Base-by-base conservation (phyloP, 108 stramenopile species). In the Skeletonema potamos region DNA sequence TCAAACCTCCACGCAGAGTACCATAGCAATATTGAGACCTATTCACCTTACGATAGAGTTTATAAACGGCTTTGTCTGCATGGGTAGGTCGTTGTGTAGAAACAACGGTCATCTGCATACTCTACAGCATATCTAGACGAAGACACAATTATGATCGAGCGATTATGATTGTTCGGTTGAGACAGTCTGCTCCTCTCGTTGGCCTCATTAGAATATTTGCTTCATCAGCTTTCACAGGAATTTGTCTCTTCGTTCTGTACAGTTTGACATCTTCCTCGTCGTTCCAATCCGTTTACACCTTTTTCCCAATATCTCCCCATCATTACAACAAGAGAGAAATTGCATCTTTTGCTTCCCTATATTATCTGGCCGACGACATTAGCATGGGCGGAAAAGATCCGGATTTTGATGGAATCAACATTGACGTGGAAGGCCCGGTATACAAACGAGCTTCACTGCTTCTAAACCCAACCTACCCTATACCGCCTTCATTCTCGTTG, bases 401-500 rank as follows among this genome's bases (percentile, higher is more conserved):
- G 18, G 13, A 46, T 1, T 17, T 6, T 18, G 44, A 20, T 20
- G 6, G 3, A 41, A 41, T 41, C 39, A 10, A 41, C 13, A 32
- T 6, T 32, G 13, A 41, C 6, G 11, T 41, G 39, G 39, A 46
- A 13, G 44, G 44, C 17, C 18, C 5, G 18, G 44, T 46, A 5
- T 46, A 46, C 18, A 46, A 46, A 46, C 44, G 44, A 46, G 44
- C 44, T 18, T 46, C 44, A 13, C 20, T 46, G 44, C 44, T 46
- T 46, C 13, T 26, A 30, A 55, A 54, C 13, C 20, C 57, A 32
- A 37, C 37, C 15, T 73, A 56, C 65, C 43, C 27, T 43, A 32
- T 73, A 41, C 72, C 64, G 33, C 65, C 64, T 13, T 65, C 64
- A 30, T 73, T 78, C 54, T 72, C 70, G 13, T 33, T 57, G 6